Evolutionary conservation across 176 grass and related monocot genomes (phyloP).

Genomic region (Canna indica): DNA sequence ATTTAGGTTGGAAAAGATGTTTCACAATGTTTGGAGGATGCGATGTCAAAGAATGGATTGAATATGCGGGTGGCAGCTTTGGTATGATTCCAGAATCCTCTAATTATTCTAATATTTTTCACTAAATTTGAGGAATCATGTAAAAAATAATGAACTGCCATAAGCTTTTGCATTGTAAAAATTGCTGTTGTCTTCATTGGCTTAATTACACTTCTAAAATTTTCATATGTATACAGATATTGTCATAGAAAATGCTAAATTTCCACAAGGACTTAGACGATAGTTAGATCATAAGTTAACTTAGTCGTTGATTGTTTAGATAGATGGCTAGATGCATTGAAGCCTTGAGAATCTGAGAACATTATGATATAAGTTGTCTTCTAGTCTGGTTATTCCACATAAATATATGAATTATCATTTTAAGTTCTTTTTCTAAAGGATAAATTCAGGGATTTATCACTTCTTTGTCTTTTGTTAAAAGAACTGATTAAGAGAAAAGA

Average conservation of each 20-base stretch:
- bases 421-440: no score
- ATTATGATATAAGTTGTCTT: no score
- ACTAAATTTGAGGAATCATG: neutral
- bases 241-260: neutral
- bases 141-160: neutral
- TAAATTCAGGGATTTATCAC: no score
- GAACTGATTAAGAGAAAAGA: no score
- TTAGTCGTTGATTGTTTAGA: no score
- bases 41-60: slow-evolving; percentile 15
- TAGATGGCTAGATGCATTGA: no score
- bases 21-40: slow-evolving; percentile 12
- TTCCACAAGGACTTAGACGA: no score
- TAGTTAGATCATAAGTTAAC: no score
- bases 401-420: no score
- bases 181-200: neutral
- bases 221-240: neutral
- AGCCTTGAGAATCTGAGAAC: no score
- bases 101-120: neutral
- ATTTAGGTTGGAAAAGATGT: slow-evolving; percentile 18
- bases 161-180: neutral
- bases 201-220: neutral
- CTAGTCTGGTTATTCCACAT: no score
- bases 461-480: no score
- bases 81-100: slow-evolving; percentile 3
- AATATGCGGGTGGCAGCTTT: neutral